Evolutionary conservation across 768 basidiomycete species (phyloP).

Genomic region (Boletus huronensis): DNA sequence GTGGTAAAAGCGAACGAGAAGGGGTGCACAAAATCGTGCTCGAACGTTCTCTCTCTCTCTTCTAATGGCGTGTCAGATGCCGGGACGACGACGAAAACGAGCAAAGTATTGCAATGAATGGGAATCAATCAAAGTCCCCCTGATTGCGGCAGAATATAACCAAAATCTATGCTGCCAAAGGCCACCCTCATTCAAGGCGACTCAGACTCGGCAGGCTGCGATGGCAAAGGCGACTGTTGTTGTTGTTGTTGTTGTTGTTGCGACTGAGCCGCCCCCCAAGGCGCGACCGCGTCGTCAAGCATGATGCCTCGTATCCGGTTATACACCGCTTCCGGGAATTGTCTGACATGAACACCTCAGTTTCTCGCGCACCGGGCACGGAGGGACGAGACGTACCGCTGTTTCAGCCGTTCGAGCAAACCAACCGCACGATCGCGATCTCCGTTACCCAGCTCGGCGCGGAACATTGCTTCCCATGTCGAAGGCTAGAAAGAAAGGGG

Average conservation of each 20-base stretch:
- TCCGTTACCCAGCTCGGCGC: constrained; percentile 80
- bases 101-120: no score
- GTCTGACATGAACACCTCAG: constrained; percentile 44
- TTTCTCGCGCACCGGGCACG: no score
- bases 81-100: no score
- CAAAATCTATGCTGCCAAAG: no score
- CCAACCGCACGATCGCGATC: constrained; percentile 65
- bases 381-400: constrained; percentile 49
- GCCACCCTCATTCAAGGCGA: no score
- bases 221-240: constrained; percentile 3
- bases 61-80: no score
- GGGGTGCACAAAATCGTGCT: background rate
- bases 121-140: no score
- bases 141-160: no score
- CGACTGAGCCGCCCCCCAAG: constrained; percentile 32
- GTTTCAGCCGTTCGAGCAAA: constrained; percentile 67
- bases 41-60: no score
- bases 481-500: constrained; percentile 53
- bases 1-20: background rate
- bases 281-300: constrained; percentile 61
- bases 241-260: background rate
- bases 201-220: constrained; percentile 9
- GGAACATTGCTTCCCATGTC: constrained; percentile 95
- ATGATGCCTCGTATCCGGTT: constrained; percentile 78
- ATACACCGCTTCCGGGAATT: constrained; percentile 75